phyloP scores from a whole-genome alignment of 164 flowering plant genomes.

The Saururus chinensis region DNA sequence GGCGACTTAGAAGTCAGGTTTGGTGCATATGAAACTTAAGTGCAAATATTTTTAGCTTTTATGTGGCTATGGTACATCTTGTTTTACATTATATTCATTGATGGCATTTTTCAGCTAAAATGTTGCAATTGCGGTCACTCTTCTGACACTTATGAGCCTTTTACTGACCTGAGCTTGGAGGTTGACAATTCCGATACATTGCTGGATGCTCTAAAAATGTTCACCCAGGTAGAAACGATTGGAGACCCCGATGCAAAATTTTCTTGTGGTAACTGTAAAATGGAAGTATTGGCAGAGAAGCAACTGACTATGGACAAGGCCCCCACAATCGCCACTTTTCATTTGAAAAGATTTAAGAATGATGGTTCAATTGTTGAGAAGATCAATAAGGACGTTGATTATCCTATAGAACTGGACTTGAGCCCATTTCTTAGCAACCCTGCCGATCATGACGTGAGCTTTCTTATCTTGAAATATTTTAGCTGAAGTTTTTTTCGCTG shows the following conservation, averaged over 20 bases:
- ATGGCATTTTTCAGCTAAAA: constrained; percentile 40
- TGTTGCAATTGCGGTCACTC: constrained; percentile 70
- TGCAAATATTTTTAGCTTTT: too few relatives aligned
- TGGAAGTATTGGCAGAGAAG: constrained; percentile 58
- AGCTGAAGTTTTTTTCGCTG: too few relatives aligned
- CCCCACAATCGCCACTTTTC: constrained; percentile 65
- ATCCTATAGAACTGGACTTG: constrained; percentile 72
- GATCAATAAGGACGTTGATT: constrained; percentile 52
- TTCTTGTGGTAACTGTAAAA: constrained; percentile 60
- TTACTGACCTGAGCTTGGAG: constrained; percentile 76
- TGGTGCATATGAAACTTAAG: neutral
- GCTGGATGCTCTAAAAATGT: constrained; percentile 54
- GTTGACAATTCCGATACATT: constrained; percentile 60
- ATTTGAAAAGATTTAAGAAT: constrained; percentile 82
- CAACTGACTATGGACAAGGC: constrained; percentile 54
- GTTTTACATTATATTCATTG: too few relatives aligned
- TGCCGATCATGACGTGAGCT: constrained; percentile 36
- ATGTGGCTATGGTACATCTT: too few relatives aligned
- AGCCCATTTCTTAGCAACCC: constrained; percentile 34
- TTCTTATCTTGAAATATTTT: neutral
- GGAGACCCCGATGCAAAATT: constrained; percentile 55
- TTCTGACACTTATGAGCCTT: constrained; percentile 67
- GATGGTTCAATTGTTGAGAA: constrained; percentile 61
- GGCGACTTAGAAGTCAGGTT: constrained; percentile 75
- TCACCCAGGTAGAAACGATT: constrained; percentile 70